Evolutionary conservation across 225 moss, liverwort and hornwort genomes (phyloP).

Genomic region (Marchantia paleacea): DNA sequence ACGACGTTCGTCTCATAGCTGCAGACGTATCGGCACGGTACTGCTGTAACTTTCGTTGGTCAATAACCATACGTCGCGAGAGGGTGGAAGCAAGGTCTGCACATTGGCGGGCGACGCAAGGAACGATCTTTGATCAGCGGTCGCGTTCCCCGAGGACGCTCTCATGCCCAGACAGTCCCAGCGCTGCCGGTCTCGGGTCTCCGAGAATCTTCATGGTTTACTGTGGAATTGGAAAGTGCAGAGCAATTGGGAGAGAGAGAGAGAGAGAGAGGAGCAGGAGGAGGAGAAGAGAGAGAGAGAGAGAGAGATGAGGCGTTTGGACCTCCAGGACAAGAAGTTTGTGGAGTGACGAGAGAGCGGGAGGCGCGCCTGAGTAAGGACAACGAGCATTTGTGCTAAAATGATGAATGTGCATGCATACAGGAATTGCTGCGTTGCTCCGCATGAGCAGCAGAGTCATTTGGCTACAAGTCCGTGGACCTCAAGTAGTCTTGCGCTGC

Average conservation of each 20-base stretch:
- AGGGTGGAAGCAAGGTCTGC: not conserved
- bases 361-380: not conserved
- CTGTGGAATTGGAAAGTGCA: not conserved
- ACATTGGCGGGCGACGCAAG: not conserved
- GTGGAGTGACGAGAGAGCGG: not conserved
- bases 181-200: not conserved
- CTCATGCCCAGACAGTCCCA: not conserved
- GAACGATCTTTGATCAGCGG: not conserved
- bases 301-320: not conserved
- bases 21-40: too few relatives aligned
- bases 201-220: not conserved
- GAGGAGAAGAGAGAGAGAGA: not conserved
- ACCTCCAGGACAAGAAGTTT: not conserved
- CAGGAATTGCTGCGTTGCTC: not conserved
- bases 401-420: slow-evolving; percentile 9
- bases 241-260: not conserved
- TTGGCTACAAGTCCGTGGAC: not conserved
- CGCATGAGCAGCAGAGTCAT: not conserved
- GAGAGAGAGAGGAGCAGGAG: slow-evolving; percentile 1
- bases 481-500: not conserved
- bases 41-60: too few relatives aligned
- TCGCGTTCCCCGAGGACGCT: not conserved
- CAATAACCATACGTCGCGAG: too few relatives aligned
- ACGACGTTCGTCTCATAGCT: too few relatives aligned
- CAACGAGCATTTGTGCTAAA: not conserved